Evolutionary conservation across 1,284 basidiomycete genomes (phyloP).

Genomic region (Stereum hirsutum): DNA sequence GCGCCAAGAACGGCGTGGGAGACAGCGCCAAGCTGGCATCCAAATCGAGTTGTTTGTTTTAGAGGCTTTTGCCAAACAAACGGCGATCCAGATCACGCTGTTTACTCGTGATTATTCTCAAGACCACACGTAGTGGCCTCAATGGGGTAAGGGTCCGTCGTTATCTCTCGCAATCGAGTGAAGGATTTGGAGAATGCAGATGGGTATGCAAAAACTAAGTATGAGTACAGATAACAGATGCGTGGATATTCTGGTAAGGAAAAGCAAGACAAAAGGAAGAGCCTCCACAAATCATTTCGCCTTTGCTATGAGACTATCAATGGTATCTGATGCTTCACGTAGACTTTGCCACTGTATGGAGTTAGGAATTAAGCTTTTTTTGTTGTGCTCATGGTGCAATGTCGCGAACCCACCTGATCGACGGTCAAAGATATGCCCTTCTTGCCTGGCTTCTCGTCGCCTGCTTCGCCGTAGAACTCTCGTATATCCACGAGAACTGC

Average conservation of each 20-base stretch:
- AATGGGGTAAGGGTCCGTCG: too few relatives aligned
- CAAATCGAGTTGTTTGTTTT: neutral
- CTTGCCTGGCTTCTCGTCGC: slow-evolving; percentile 70
- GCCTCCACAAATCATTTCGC: neutral
- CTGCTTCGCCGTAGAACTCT: slow-evolving; percentile 61
- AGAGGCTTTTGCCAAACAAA: neutral
- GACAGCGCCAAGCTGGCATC: neutral
- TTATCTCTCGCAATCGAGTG: too few relatives aligned
- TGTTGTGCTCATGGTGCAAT: neutral
- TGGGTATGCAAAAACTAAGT: too few relatives aligned
- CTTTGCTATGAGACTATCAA: slow-evolving; percentile 45
- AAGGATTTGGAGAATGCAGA: too few relatives aligned
- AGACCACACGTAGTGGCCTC: too few relatives aligned
- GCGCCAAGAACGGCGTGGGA: neutral
- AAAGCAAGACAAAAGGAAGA: neutral
- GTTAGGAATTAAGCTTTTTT: neutral
- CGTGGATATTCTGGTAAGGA: neutral
- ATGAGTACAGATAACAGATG: too few relatives aligned
- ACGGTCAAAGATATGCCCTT: slow-evolving; percentile 69
- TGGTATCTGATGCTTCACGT: slow-evolving; percentile 29
- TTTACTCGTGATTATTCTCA: too few relatives aligned
- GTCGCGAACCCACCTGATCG: slow-evolving; percentile 50
- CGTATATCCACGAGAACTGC: slow-evolving; percentile 65
- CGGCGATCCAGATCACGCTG: too few relatives aligned
- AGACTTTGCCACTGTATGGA: slow-evolving; percentile 60